Base-by-base conservation (phyloP, 176 grass and related monocot species). In the Musa itinerans region DNA sequence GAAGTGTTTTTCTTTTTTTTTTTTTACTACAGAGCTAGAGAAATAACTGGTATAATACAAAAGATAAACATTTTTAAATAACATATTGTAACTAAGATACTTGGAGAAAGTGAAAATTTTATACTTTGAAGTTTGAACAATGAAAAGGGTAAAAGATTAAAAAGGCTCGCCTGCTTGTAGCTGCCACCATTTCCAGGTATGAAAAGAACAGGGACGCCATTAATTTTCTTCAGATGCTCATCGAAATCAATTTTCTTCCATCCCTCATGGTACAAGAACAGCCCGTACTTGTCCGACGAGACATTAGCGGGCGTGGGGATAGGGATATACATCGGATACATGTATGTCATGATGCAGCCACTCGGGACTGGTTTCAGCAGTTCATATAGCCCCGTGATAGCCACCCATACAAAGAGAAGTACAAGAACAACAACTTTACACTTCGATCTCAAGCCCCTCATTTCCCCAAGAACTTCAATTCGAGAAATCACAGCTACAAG, bases 311-410 rank as follows among this genome's bases (percentile, higher is more conserved):
- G 90, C 5, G 86, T 71, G 26, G 86, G 58, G 58, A 99, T 83
- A 1, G 90, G 95, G 67, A 99, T 94, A 76, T 99, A 99, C 80
- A 90, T 94, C 22, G 95, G 95, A 73, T 99, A 99, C 95, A 99
- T 99, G 86, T 94, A 99, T 24, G 95, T 99, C 95, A 99, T 99
- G 1, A 80, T 26, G 72, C 95, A 94, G 9, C 90, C 90, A 19
- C 94, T 99, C 11, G 95, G 95, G 53, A 83, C 78, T 11, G 90
- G 88, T 51, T 84, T 89, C 53, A 99, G 69, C 78, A 99, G 82
- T 71, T 87, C 70, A 75, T 69, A 80, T 49, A 99, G 83, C n/a
- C 84, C 95, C 1, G 74, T 54, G 26, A 91, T 80, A 74, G 78
- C 83, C 53, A 85, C 78, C 82, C 86, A 91, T 79, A 86, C 51